These are phyloP conservation scores for Phytophthora megakarya DNA, from an alignment of 352 stramenopile genomes.

Conservation along the genomic window DNA sequence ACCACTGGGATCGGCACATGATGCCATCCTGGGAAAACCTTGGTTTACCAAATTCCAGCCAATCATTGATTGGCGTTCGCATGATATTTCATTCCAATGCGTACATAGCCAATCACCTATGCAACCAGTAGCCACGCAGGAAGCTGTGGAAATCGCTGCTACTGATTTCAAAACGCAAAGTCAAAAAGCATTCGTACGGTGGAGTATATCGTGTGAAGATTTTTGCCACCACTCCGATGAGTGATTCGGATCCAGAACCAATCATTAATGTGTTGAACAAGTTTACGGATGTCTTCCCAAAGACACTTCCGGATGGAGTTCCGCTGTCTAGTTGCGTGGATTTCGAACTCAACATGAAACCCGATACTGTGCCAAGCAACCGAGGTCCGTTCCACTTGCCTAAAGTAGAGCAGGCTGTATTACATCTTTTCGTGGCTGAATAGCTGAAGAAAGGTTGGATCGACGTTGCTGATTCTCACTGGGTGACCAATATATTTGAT, in stretches of 20 bases:
- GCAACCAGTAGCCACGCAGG: too few species aligned
- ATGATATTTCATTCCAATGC: too few species aligned
- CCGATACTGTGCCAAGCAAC: slow-evolving; percentile 13
- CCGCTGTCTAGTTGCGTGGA: slow-evolving; percentile 15
- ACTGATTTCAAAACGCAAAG: slow-evolving; percentile 11
- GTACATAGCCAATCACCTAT: too few species aligned
- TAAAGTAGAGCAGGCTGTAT: too few species aligned
- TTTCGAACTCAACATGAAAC: slow-evolving; percentile 32
- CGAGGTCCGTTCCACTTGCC: slow-evolving; percentile 18
- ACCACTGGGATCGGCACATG: slow-evolving; percentile 8
- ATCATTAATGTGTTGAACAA: slow-evolving; percentile 5
- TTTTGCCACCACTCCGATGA: neutral
- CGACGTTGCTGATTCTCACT: slow-evolving; percentile 30
- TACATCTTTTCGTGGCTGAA: too few species aligned
- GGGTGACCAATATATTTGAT: slow-evolving; percentile 34
- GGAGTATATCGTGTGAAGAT: slow-evolving; percentile 22
- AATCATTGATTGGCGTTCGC: slow-evolving; percentile 13
- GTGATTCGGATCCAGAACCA: neutral
- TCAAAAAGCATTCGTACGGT: slow-evolving; percentile 10
- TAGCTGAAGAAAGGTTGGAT: slow-evolving; percentile 31
- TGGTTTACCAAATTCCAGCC: slow-evolving; percentile 23
- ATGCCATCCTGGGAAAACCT: slow-evolving; percentile 24
- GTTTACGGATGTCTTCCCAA: slow-evolving; percentile 22
- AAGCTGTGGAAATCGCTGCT: slow-evolving; percentile 16
- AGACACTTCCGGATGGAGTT: slow-evolving; percentile 13